Evolutionary conservation across 1,284 basidiomycete genomes (phyloP), one percentile per base, ranked within the genome.

Genomic region (Cystobasidium pallidum): DNA sequence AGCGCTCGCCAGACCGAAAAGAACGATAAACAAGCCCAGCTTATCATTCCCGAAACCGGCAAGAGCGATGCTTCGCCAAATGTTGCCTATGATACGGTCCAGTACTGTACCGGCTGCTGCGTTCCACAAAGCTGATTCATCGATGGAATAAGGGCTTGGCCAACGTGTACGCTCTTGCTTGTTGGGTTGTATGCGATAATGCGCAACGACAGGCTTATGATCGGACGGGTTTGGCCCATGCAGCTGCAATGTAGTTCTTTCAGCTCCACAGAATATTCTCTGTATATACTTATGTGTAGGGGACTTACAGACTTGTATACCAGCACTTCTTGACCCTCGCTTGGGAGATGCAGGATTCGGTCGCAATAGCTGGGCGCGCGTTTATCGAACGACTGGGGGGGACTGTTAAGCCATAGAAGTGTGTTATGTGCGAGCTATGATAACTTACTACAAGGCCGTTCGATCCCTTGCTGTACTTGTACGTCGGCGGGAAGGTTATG

Each of bases 311-410:
- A 57, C 2, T 24, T 57, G 11, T 57, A 57, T n/a, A 34, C 15
- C 17, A 77, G 72, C 28, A 73, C 77, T 26, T 75, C 75, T 43
- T 21, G 61, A 24, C 75, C 76, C 0, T 55, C 75, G 30, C 92
- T 91, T n/a, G 85, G 84, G 77, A 89, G 84, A 80, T 93, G 96
- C 76, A 99, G 83, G 58, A 99, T 88, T 52, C 95, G 87, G 81
- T 99, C 95, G 26, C 94, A 97, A 91, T 94, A 99, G 24, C 94
- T 89, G 0, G 95, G 95, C 6, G 85, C 84, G 7, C 95, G 87
- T 78, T 89, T 91, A 30, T 83, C 81, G 79, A 77, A 75, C 26
- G 71, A 47, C 30, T 71, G 32, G 3, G 45, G 19, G 21, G n/a
- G 11, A 61, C 24, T 19, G 28, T 62, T 28, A 63, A 30, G 19